Evolutionary conservation across 441 rosid species (phyloP), one percentile per base, ranked within the genome.

Genomic region (Oxalis stricta): DNA sequence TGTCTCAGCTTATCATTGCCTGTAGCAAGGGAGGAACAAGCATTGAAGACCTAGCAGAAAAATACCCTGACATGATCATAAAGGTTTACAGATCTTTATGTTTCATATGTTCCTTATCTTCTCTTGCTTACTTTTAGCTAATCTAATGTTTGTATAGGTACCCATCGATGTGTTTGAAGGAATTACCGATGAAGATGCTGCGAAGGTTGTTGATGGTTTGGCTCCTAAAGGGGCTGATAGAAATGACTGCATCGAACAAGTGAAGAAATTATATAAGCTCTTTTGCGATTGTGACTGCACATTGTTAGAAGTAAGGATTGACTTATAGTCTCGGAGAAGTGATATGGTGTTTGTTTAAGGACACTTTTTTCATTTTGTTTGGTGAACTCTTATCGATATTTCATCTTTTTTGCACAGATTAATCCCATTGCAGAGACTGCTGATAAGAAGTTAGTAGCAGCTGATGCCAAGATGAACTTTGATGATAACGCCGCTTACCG

Each of bases 381-480:
- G n/a, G n/a, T n/a, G n/a, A n/a, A n/a, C 12, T 23, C 19, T 26
- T 6, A 13, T 38, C 24, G 36, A 12, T 36, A 38, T 55, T 52
- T 34, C 23, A 11, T 32, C 55, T n/a, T 21, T 28, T 32, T 46
- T 62, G 44, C 32, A 41, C 73, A 91, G 99, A 83, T 91, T 66
- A 91, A 91, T 73, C 99, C 96, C 41, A 75, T 86, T 21, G 96
- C 94, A 1, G 99, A 91, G 78, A 83, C 95, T 43, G 60, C 99
- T 48, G 70, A 68, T 41, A 84, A 72, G 23, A 72, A 65, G 56
- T 57, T 91, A 75, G 95, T 91, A 55, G 99, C 99, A 48, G 99
- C 99, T 65, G 99, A 91, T 75, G 99, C 99, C 41, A 91, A 91
- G 58, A 63, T 91, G 81, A 91, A 91, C 68, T 86, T 91, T 44